Conservation (phyloP, 768 basidiomycete genomes). For the Leccinellum rugosiceps region DNA sequence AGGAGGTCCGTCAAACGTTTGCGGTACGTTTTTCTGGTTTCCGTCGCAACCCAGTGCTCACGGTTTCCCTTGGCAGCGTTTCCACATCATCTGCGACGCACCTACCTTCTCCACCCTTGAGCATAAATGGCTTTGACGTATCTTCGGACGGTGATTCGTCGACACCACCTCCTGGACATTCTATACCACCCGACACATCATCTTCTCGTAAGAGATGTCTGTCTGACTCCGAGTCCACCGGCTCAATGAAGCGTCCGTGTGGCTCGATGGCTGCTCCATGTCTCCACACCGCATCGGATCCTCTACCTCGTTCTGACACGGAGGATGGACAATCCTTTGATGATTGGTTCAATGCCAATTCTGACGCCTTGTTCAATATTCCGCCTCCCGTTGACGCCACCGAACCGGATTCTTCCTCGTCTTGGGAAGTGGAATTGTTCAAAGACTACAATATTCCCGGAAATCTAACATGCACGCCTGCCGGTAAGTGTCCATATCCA, state of each 20-base stretch:
- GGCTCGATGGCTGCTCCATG: slow-evolving; percentile 13
- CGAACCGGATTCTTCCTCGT: slow-evolving; percentile 23
- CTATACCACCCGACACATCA: background rate
- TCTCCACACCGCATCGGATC: slow-evolving; percentile 32
- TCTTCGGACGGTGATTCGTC: background rate
- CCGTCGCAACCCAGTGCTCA: rapidly evolving
- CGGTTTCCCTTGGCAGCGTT: background rate
- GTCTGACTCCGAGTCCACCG: slow-evolving; percentile 29
- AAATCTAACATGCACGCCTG: background rate
- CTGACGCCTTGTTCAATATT: slow-evolving; percentile 24
- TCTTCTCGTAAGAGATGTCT: slow-evolving; percentile 35
- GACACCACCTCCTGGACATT: background rate
- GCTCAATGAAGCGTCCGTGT: slow-evolving; percentile 29
- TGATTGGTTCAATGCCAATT: slow-evolving; percentile 35
- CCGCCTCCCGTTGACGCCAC: slow-evolving; percentile 25
- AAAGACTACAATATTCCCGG: slow-evolving; percentile 22
- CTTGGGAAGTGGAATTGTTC: slow-evolving; percentile 36
- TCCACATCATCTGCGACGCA: background rate
- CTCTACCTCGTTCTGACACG: slow-evolving; percentile 18
- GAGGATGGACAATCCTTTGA: slow-evolving; percentile 28
- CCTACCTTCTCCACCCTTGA: slow-evolving; percentile 17
- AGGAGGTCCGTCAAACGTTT: slow-evolving; percentile 19
- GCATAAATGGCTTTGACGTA: background rate
- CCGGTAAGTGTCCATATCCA: slow-evolving; percentile 5
- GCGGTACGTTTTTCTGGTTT: slow-evolving; percentile 10